These are phyloP conservation scores for Phytophthora litchii DNA, from an alignment of 352 stramenopile species.

Conservation along the genomic window DNA sequence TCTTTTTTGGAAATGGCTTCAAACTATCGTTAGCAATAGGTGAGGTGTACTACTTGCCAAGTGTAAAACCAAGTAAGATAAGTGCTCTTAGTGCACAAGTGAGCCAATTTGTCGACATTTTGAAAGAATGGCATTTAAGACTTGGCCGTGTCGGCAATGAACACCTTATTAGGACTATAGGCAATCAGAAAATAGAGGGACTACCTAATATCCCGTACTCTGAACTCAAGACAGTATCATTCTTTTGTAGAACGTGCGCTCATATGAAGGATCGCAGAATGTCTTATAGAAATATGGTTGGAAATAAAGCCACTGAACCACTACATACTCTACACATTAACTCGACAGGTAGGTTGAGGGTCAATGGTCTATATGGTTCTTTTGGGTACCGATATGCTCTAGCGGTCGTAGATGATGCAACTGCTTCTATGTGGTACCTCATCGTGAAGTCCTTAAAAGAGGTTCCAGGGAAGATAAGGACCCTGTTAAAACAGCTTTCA, in stretches of 20 bases:
- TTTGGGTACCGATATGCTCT: conserved; percentile 7
- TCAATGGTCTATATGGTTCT: conserved; percentile 4
- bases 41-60: conserved; percentile 17
- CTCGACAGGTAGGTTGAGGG: conserved; percentile 2
- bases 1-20: conserved; percentile 9
- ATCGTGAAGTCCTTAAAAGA: conserved; percentile 15
- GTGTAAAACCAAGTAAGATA: conserved; percentile 5
- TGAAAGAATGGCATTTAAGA: conserved; percentile 21
- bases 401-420: conserved; percentile 6
- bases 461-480: conserved; percentile 3
- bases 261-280: conserved; percentile 15
- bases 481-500: conserved; percentile 8
- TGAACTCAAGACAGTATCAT: conserved; percentile 7
- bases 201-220: conserved; percentile 4
- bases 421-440: conserved; percentile 17
- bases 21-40: conserved; percentile 20
- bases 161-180: conserved; percentile 11
- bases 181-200: conserved; percentile 10
- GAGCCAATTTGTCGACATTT: background rate
- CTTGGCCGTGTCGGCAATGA: conserved; percentile 14
- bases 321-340: conserved; percentile 20
- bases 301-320: conserved; percentile 7
- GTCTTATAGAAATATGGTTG: conserved; percentile 15
- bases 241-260: conserved; percentile 17
- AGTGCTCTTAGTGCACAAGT: conserved; percentile 6